Percentiles rank a stretch among this genome's conserved stretches.
Evolutionary conservation across 192 early-diverging fungal species (phyloP).

Genomic region (Gaertneriomyces semiglobifer): DNA sequence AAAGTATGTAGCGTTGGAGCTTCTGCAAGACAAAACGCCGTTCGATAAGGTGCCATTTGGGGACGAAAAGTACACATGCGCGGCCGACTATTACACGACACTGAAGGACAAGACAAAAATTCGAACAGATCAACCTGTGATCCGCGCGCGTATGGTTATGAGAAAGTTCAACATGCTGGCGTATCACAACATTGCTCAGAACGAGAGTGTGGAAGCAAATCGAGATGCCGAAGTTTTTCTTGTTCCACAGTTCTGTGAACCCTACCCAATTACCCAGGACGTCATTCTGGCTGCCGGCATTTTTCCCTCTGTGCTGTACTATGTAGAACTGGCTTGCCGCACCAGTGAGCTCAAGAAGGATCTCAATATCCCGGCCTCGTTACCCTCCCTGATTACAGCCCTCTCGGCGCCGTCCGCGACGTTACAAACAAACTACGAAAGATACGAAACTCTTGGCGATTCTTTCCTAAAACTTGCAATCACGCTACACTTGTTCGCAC

Average conservation of each 20-base stretch:
- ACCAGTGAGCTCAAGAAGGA: constrained; percentile 13
- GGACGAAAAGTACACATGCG: constrained; percentile 22
- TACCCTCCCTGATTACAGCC: constrained; percentile 48
- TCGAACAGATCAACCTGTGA: constrained; percentile 18
- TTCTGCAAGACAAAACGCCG: constrained; percentile 7
- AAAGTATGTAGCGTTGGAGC: constrained; percentile 18
- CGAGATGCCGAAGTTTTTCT: constrained; percentile 29
- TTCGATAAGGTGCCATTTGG: constrained; percentile 27
- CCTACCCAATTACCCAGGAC: constrained; percentile 13
- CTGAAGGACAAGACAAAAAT: constrained; percentile 8
- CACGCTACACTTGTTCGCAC: constrained; percentile 71
- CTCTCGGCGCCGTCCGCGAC: constrained; percentile 70
- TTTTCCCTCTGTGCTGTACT: constrained; percentile 27
- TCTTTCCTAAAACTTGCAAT: constrained; percentile 78
- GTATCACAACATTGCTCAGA: constrained; percentile 22
- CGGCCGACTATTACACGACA: constrained; percentile 20
- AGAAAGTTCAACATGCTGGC: constrained; percentile 32
- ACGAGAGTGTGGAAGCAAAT: constrained; percentile 16
- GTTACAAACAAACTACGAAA: constrained; percentile 75
- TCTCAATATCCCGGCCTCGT: constrained; percentile 15
- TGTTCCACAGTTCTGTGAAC: constrained; percentile 27
- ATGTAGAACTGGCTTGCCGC: constrained; percentile 17
- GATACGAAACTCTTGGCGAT: constrained; percentile 86
- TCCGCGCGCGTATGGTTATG: constrained; percentile 18
- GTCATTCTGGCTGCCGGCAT: constrained; percentile 8